Evolutionary conservation across 305 asterid genomes (phyloP).

Genomic region (Striga hermonthica): DNA sequence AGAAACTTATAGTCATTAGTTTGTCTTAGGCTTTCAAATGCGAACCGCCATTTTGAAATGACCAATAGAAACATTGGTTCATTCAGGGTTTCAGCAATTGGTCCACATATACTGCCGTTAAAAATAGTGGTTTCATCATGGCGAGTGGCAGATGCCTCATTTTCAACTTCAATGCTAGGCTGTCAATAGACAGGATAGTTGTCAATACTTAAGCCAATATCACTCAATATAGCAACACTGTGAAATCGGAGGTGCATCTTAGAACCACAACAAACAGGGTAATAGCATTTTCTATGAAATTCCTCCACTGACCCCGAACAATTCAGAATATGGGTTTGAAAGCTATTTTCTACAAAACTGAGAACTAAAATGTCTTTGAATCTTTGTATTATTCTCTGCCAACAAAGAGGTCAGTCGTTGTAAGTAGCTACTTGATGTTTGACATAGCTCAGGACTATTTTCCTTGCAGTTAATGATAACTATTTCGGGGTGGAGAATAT

Average conservation of each 20-base stretch:
- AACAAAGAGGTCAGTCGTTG: no score
- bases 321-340: no score
- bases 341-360: no score
- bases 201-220: constrained; percentile 24
- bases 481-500: no score
- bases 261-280: no score
- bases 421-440: no score
- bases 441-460: no score
- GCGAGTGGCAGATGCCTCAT: constrained; percentile 39
- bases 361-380: no score
- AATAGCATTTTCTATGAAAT: no score
- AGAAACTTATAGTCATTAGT: constrained; percentile 75
- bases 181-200: constrained; percentile 39
- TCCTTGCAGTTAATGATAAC: no score
- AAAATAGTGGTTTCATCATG: constrained; percentile 48
- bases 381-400: no score
- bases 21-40: constrained; percentile 81
- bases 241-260: constrained; percentile 24
- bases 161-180: constrained; percentile 48
- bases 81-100: constrained; percentile 82
- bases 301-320: no score
- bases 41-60: constrained; percentile 78
- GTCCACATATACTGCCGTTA: constrained; percentile 83
- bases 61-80: constrained; percentile 84
- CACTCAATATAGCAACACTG: constrained; percentile 17